A percentile compares a stretch with the other conserved stretches of the same genome.
These are phyloP conservation scores for Fusarium anguioides DNA, from an alignment of 2,329 filamentous ascomycete genomes.

Conservation along the genomic window DNA sequence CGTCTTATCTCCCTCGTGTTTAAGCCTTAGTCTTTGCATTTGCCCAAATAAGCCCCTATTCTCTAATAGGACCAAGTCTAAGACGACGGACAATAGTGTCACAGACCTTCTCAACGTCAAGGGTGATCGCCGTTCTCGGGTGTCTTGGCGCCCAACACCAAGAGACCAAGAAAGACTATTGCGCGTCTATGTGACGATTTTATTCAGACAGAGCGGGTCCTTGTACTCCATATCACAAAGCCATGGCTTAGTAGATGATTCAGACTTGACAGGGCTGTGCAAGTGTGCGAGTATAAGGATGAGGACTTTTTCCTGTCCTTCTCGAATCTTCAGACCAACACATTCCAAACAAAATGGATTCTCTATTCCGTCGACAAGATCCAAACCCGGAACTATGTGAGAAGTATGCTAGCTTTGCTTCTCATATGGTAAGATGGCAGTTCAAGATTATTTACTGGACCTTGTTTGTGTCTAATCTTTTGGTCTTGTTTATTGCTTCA, in stretches of 20 bases:
- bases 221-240: conserved; percentile 30
- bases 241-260: not conserved
- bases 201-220: conserved; percentile 21
- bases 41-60: conserved; percentile 24
- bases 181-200: conserved; percentile 38
- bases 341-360: conserved; percentile 30
- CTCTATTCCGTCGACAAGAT: conserved; percentile 32
- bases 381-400: conserved; percentile 48
- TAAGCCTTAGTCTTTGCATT: conserved; percentile 5
- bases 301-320: not conserved
- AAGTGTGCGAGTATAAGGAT: conserved; percentile 31
- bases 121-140: conserved; percentile 40
- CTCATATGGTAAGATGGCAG: conserved; percentile 54
- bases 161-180: conserved; percentile 38
- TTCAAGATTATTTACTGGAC: conserved; percentile 61
- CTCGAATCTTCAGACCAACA: not conserved
- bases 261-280: conserved; percentile 9
- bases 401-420: conserved; percentile 58
- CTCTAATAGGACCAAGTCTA: not conserved
- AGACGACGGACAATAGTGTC: not conserved
- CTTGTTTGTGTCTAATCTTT: conserved; percentile 57
- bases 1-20: conserved; percentile 25
- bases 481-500: conserved; percentile 58
- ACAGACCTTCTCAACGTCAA: conserved; percentile 21
- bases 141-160: conserved; percentile 40